These are phyloP conservation scores for Pyrenochaeta sp. DNA, from an alignment of 2,329 filamentous ascomycete species.

Conservation along the genomic window DNA sequence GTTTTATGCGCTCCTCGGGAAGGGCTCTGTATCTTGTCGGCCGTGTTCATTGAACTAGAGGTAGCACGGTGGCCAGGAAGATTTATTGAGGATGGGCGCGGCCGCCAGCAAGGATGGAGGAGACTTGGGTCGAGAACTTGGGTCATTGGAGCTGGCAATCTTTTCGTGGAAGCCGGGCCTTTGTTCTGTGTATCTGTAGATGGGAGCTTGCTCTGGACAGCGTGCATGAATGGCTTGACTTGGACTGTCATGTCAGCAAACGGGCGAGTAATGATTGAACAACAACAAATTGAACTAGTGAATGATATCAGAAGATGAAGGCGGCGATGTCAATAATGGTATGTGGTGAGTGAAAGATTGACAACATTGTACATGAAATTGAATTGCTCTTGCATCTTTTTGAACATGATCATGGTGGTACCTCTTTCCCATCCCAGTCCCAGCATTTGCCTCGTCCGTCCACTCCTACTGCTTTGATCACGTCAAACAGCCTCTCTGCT, in stretches of 20 bases:
- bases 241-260: neutral
- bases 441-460: slow-evolving; percentile 50
- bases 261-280: neutral
- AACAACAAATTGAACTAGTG: neutral
- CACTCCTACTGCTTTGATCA: slow-evolving; percentile 72
- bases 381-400: neutral
- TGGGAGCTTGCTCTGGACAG: too few relatives aligned
- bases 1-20: too few relatives aligned
- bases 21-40: too few relatives aligned
- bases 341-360: neutral
- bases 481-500: slow-evolving; percentile 69
- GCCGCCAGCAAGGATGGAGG: neutral
- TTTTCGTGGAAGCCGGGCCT: neutral
- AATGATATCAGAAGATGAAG: neutral
- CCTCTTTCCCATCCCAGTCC: slow-evolving; percentile 52
- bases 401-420: slow-evolving; percentile 39
- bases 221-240: neutral
- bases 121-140: neutral
- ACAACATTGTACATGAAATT: neutral
- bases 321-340: neutral
- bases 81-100: neutral
- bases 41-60: too few relatives aligned
- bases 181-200: neutral
- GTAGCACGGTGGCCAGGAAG: neutral
- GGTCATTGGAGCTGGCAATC: neutral